phyloP scores from a whole-genome alignment of 2,329 filamentous ascomycete genomes.

The Colletotrichum limetticola region DNA sequence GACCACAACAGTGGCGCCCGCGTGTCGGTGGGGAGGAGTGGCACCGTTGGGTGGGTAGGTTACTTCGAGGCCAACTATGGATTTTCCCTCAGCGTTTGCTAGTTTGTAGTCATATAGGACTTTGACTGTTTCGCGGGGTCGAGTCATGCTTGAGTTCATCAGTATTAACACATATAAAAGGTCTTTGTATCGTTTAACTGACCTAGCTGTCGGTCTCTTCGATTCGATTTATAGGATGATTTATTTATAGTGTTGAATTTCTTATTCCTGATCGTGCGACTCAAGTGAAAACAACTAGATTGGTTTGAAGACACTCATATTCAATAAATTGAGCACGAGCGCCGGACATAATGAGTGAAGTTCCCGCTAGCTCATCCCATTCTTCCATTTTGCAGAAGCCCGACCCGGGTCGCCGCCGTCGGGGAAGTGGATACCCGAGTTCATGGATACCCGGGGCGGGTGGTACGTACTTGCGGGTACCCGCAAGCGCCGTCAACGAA shows the following conservation, averaged over 20 bases:
- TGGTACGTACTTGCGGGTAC: not conserved
- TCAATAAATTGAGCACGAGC: not conserved
- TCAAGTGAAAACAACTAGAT: not conserved
- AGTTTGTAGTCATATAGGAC: conserved; percentile 44
- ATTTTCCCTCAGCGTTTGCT: conserved; percentile 51
- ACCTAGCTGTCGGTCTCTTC: not conserved
- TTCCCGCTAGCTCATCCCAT: no score
- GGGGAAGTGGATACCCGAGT: not conserved
- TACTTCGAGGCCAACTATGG: conserved; percentile 50
- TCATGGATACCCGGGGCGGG: not conserved
- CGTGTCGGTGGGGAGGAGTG: conserved; percentile 59
- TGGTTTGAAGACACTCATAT: not conserved
- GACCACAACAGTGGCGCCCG: conserved; percentile 52
- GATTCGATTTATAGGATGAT: not conserved
- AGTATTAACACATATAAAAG: not conserved
- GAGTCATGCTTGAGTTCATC: not conserved
- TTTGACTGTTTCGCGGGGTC: conserved; percentile 20
- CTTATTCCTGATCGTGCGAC: not conserved
- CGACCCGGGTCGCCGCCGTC: not conserved
- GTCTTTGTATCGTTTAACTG: not conserved
- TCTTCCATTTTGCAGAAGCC: not conserved
- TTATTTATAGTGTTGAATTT: rapidly evolving
- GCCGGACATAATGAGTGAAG: no score
- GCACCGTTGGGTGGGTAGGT: conserved; percentile 45
- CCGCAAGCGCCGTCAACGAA: not conserved